Conservation (phyloP, 129 eudicot genomes). For the Scalesia atractyloides region DNA sequence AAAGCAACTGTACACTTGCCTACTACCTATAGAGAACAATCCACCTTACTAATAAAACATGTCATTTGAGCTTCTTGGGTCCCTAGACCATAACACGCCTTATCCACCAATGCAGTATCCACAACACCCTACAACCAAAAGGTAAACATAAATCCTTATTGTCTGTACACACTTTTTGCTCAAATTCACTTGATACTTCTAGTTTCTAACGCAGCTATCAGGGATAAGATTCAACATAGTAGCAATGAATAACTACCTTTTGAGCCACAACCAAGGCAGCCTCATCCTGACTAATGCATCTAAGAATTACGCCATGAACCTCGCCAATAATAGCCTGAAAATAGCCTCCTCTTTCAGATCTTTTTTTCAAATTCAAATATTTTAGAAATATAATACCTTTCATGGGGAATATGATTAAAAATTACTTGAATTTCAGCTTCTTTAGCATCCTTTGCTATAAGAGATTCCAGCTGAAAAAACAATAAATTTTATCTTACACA, state of each 20-base stretch:
- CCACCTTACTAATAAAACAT: slow-evolving; percentile 80
- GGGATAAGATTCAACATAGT: neutral
- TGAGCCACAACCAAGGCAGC: slow-evolving; percentile 96
- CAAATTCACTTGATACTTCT: neutral
- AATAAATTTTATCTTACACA: slow-evolving; percentile 2
- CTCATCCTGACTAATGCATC: slow-evolving; percentile 89
- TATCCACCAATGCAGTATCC: slow-evolving; percentile 86
- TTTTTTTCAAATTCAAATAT: neutral
- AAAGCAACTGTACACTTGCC: slow-evolving; percentile 12
- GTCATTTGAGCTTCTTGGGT: slow-evolving; percentile 65
- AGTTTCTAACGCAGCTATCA: neutral
- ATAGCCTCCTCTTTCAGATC: slow-evolving; percentile 16
- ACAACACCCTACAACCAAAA: slow-evolving; percentile 72
- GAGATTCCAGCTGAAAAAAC: slow-evolving; percentile 73
- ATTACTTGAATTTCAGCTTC: slow-evolving; percentile 89
- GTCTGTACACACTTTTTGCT: neutral
- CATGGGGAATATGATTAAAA: neutral
- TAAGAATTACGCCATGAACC: slow-evolving; percentile 72
- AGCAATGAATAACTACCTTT: slow-evolving; percentile 50
- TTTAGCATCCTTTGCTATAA: too few species aligned
- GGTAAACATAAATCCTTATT: slow-evolving; percentile 14
- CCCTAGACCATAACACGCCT: slow-evolving; percentile 66
- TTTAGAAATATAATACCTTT: neutral
- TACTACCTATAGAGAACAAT: neutral
- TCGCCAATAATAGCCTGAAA: slow-evolving; percentile 70